These are phyloP conservation scores for Arthrinium phaeospermum DNA, from an alignment of 2,329 filamentous ascomycete species.

Conservation along the genomic window DNA sequence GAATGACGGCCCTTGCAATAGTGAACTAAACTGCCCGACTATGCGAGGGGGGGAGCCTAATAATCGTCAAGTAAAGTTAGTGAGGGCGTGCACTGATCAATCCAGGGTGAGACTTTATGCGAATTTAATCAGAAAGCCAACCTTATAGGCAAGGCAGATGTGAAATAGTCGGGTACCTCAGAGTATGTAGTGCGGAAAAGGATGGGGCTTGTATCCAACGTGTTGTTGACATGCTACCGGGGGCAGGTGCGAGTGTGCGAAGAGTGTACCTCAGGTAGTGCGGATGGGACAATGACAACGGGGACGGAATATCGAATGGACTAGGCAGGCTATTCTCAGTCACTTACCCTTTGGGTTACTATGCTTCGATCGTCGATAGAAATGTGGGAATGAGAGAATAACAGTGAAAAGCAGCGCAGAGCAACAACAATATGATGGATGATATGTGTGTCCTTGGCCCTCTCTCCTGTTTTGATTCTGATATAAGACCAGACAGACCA, in stretches of 20 bases:
- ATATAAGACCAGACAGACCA: conserved; percentile 7
- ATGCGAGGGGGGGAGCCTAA: conserved; percentile 15
- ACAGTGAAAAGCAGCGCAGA: not conserved
- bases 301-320: conserved; percentile 7
- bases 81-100: conserved; percentile 17
- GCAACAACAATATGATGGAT: not conserved
- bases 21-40: conserved; percentile 13
- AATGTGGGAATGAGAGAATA: not conserved
- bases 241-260: not conserved
- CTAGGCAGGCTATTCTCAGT: conserved; percentile 1
- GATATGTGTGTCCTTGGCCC: not conserved
- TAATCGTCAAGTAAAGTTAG: conserved; percentile 17
- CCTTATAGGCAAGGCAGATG: conserved; percentile 18
- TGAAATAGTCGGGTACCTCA: conserved; percentile 15
- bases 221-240: not conserved
- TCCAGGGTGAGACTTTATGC: conserved; percentile 18
- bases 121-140: conserved; percentile 16
- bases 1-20: conserved; percentile 14
- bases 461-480: not conserved
- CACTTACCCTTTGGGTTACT: not conserved
- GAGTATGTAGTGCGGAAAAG: conserved; percentile 6
- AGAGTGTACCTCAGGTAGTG: not conserved
- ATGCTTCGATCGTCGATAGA: not conserved
- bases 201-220: conserved; percentile 12
- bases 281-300: not conserved